Evolutionary conservation across 164 flowering plant genomes (phyloP), one percentile per base, ranked within the genome.

Genomic region (Houttuynia cordata): DNA sequence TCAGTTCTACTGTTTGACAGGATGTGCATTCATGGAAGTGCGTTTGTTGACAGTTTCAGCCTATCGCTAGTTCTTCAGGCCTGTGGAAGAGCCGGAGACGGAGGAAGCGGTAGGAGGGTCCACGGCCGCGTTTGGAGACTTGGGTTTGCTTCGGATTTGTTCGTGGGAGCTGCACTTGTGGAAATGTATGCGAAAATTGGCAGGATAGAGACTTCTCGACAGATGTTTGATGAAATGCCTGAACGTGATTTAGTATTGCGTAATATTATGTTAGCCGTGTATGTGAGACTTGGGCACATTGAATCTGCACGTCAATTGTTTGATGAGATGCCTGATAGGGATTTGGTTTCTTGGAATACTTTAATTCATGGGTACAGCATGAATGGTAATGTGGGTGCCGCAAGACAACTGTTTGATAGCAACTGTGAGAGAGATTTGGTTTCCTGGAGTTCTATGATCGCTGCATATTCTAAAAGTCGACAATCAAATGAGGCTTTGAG

Each of bases 161-260:
- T 75, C 65, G 79, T 80, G 59, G 71, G 66, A 40, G 71, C 77
- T 1, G 79, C 76, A 40, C 67, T 80, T 15, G 57, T 80, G 12
- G 81, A 70, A 45, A 75, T 71, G 76, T 76, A 71, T 51, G 72
- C 77, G 1, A 75, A 58, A 52, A 56, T 24, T 10, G 49, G 49
- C 17, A 45, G 49, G 40, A 53, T 72, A 12, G 73, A 62, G 20
- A 56, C 18, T 57, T 64, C 79, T 4, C 57, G 58, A 45, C 58
- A 39, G 42, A 39, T 73, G 3, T 70, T 76, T 8, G 68, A 67
- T 62, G 72, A 76, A 58, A 56, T 69, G 58, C 39, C 1, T 7
- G 59, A 68, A 24, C 72, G 66, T 0, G 76, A 73, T 73, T 51
- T 73, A 18, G 79, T 76, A 66, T 60, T 63, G 4, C 70, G 58